Evolutionary conservation across 75 land plant species (phyloP), one percentile per base, ranked within the genome.

Genomic region (Picea glauca): DNA sequence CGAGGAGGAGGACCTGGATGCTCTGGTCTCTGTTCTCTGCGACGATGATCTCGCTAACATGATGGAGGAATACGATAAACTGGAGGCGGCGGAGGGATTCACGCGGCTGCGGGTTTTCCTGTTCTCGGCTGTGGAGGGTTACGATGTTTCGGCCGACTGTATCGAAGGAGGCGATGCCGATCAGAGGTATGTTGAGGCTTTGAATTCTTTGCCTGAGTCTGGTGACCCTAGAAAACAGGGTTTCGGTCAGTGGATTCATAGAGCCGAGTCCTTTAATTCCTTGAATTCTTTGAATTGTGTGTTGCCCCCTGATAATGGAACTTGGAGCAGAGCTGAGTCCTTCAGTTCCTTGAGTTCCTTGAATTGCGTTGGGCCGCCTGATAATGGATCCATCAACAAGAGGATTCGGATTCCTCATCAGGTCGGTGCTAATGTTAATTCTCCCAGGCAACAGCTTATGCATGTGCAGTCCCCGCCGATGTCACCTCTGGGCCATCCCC

Each of bases 1-100:
- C 5, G 77, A 80, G 38, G 87, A 87, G 15, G 87, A 85, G 82
- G 89, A 87, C 50, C 81, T 87, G 31, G 89, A 87, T 79, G 88
- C 89, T 7, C 65, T 87, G 59, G 80, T 87, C 66, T 87, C 89
- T 33, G 88, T 87, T 7, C 77, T 88, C 8, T 81, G 77, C 30
- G 84, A 87, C 77, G 89, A 87, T 43, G 89, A 87, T 76, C 67
- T 87, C 2, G 76, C 77, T 18, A 87, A 87, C 63, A 87, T 87
- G 89, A 87, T 87, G 84, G 89, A 87, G 61, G 89, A 87, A 77
- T 87, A 82, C 59, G 89, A 87, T 76, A 82, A 60, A 74, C 78
- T 87, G 14, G 80, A 87, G 70, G 72, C 79, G 9, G 40, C 38
- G 43, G 89, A 87, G 50, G 84, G 79, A 18, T 85, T 72, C 57